These are phyloP conservation scores for Hypericum perforatum DNA, from an alignment of 345 rosid genomes.

Conservation along the genomic window DNA sequence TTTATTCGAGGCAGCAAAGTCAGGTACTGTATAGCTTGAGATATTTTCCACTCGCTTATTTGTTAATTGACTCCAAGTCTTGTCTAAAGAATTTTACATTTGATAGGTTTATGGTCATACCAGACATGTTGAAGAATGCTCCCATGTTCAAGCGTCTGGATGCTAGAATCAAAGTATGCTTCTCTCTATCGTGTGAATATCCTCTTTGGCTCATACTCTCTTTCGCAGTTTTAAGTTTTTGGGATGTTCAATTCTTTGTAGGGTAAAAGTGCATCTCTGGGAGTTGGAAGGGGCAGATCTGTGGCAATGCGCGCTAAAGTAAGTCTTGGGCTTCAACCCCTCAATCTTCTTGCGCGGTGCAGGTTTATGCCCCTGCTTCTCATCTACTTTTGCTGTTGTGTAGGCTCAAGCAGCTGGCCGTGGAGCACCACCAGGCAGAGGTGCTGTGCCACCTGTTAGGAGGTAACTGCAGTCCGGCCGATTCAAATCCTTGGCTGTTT, in stretches of 20 bases:
- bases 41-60: not conserved
- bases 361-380: not conserved
- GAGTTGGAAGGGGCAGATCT: slow-evolving; percentile 91
- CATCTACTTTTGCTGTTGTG: not conserved
- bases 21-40: slow-evolving; percentile 37
- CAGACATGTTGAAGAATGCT: slow-evolving; percentile 96
- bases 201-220: not conserved
- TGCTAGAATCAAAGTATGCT: slow-evolving; percentile 62
- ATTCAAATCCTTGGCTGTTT: not conserved
- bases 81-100: not conserved
- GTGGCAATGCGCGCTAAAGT: slow-evolving; percentile 86
- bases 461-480: not conserved
- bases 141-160: slow-evolving; percentile 96
- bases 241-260: slow-evolving; percentile 21
- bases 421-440: not conserved
- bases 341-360: not conserved
- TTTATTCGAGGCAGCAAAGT: slow-evolving; percentile 98
- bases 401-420: slow-evolving; percentile 1
- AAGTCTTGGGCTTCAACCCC: slow-evolving; percentile 17
- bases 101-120: slow-evolving; percentile 94
- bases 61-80: not conserved
- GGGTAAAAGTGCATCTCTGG: slow-evolving; percentile 86
- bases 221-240: slow-evolving; percentile 3
- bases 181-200: slow-evolving; percentile 1
- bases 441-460: slow-evolving; percentile 4